phyloP scores from a whole-genome alignment of 176 grass and related monocot genomes.

The Triticum turgidum region DNA sequence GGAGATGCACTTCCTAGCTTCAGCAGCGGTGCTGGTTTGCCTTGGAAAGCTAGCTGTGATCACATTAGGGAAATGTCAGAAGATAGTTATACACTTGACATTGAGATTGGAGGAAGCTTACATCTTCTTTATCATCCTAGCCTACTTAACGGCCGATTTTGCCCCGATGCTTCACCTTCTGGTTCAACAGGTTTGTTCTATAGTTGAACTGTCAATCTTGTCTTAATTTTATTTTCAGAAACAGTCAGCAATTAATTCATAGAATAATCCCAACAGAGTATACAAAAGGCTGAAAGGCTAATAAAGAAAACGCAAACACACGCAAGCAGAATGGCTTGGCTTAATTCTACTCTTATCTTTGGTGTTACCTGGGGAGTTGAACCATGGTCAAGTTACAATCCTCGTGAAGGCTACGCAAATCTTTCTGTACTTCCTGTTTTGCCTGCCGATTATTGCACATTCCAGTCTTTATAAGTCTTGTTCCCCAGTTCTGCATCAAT shows the following conservation, averaged over 20 bases:
- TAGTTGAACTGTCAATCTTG: constrained; percentile 11
- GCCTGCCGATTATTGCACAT: not conserved
- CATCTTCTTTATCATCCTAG: constrained; percentile 91
- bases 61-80: constrained; percentile 61
- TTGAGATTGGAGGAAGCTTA: constrained; percentile 68
- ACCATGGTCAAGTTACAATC: constrained; percentile 1
- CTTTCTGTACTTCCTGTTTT: constrained; percentile 25
- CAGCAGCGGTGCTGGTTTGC: constrained; percentile 72
- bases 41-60: constrained; percentile 69
- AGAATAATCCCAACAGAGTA: not conserved
- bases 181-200: constrained; percentile 76
- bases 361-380: constrained; percentile 31
- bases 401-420: constrained; percentile 3
- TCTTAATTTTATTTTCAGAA: not conserved
- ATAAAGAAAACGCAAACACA: constrained; percentile 5
- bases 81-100: constrained; percentile 62
- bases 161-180: constrained; percentile 87
- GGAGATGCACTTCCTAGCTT: constrained; percentile 85
- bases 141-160: constrained; percentile 73
- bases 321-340: not conserved
- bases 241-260: not conserved
- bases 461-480: constrained; percentile 8
- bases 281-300: not conserved
- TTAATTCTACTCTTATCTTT: constrained; percentile 18
- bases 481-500: constrained; percentile 17